Conservation (phyloP, 1,139 yeast species). For the Candida sanyaensis region DNA sequence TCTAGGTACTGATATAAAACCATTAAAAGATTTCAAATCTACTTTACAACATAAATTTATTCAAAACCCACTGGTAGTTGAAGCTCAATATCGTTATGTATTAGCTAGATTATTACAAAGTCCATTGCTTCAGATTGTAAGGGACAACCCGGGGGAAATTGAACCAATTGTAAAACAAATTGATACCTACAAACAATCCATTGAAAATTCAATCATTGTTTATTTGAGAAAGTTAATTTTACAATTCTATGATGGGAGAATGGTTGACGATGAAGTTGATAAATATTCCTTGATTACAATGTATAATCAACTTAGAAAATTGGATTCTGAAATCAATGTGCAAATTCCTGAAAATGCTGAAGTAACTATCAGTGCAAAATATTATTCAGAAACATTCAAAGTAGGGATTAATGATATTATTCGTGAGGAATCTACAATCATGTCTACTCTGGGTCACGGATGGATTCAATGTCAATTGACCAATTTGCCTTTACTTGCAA, state of each 20-base stretch:
- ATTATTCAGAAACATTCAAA: slow-evolving; percentile 29
- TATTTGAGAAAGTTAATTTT: slow-evolving; percentile 23
- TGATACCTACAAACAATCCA: neutral
- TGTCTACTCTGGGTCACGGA: slow-evolving; percentile 33
- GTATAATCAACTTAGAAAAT: slow-evolving; percentile 16
- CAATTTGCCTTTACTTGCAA: slow-evolving; percentile 37
- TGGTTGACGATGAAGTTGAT: slow-evolving; percentile 22
- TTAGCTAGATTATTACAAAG: slow-evolving; percentile 25
- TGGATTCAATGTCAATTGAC: slow-evolving; percentile 44
- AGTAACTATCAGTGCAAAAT: slow-evolving; percentile 27
- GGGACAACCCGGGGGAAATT: slow-evolving; percentile 4
- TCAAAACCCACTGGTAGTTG: slow-evolving; percentile 19
- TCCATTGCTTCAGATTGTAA: slow-evolving; percentile 16
- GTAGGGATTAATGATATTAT: slow-evolving; percentile 17
- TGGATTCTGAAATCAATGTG: slow-evolving; percentile 3
- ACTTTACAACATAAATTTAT: slow-evolving; percentile 24
- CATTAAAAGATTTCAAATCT: neutral
- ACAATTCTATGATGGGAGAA: slow-evolving; percentile 9
- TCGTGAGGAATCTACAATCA: slow-evolving; percentile 17
- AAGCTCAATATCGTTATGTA: slow-evolving; percentile 29
- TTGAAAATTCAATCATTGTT: slow-evolving; percentile 17
- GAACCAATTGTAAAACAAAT: slow-evolving; percentile 11
- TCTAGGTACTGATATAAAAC: slow-evolving; percentile 4
- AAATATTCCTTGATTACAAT: slow-evolving; percentile 28
- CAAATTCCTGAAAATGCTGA: slow-evolving; percentile 16